A percentile compares a stretch with the other conserved stretches of the same genome.
Conservation (phyloP, 2,329 filamentous ascomycete genomes). For the Pseudopithomyces chartarum region DNA sequence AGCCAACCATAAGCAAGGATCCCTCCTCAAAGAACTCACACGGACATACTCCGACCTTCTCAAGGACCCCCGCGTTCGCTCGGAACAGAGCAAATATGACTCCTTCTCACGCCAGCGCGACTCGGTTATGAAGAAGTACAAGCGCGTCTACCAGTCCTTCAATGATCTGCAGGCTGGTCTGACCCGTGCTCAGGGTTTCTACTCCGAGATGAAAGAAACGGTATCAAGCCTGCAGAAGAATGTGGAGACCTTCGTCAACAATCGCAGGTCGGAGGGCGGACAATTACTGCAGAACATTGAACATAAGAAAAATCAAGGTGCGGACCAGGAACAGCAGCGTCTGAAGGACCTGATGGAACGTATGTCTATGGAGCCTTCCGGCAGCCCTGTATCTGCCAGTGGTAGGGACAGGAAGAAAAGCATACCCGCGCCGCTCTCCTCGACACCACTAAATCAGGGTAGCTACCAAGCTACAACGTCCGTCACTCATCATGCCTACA, state of each 20-base stretch:
- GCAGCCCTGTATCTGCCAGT: slow-evolving; percentile 38
- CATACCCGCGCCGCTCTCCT: slow-evolving; percentile 48
- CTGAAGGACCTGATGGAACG: slow-evolving; percentile 91
- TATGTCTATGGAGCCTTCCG: slow-evolving; percentile 76
- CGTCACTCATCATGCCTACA: slow-evolving; percentile 53
- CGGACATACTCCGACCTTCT: slow-evolving; percentile 83
- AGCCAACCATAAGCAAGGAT: slow-evolving; percentile 92
- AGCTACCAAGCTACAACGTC: slow-evolving; percentile 43
- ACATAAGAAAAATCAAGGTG: slow-evolving; percentile 71
- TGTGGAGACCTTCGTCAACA: slow-evolving; percentile 95
- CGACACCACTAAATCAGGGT: slow-evolving; percentile 22
- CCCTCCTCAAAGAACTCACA: slow-evolving; percentile 93
- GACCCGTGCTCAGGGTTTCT: slow-evolving; percentile 88
- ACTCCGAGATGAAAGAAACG: slow-evolving; percentile 93
- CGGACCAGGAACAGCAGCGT: slow-evolving; percentile 84
- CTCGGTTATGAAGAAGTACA: slow-evolving; percentile 83
- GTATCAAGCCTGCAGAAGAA: slow-evolving; percentile 93
- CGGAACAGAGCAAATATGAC: slow-evolving; percentile 96
- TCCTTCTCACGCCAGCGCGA: slow-evolving; percentile 80
- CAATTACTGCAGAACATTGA: slow-evolving; percentile 90
- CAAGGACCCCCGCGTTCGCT: slow-evolving; percentile 90
- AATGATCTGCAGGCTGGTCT: slow-evolving; percentile 86
- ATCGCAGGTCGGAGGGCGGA: slow-evolving; percentile 86
- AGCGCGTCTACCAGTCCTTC: slow-evolving; percentile 90
- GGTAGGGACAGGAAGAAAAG: slow-evolving; percentile 40